Conservation (phyloP, 257 asterid species). For the Primulina tabacum region DNA sequence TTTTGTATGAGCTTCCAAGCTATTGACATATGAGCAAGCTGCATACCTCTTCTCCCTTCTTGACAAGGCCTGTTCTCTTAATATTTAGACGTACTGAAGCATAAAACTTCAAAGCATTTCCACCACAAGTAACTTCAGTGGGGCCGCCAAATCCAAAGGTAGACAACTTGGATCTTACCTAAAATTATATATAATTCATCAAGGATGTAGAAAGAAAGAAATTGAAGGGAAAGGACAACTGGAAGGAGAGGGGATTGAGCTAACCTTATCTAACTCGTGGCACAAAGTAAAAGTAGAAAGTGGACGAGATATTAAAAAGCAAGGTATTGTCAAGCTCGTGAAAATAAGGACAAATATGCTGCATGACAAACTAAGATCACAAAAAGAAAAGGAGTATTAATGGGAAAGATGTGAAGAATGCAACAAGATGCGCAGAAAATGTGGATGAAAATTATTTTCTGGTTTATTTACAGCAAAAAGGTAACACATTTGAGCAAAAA, state of each 20-base stretch:
- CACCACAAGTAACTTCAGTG: conserved; percentile 96
- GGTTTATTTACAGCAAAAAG: neutral
- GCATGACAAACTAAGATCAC: neutral
- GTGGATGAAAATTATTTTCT: neutral
- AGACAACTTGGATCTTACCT: conserved; percentile 81
- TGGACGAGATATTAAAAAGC: neutral
- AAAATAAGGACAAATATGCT: neutral
- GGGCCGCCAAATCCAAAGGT: conserved; percentile 90
- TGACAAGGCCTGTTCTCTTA: conserved; percentile 75
- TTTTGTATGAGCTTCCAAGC: conserved; percentile 8
- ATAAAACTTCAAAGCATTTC: conserved; percentile 94
- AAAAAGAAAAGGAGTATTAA: neutral
- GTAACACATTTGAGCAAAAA: neutral
- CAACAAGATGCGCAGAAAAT: conserved; percentile 2
- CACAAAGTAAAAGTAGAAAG: neutral
- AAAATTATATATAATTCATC: conserved; percentile 25
- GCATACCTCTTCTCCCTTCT: conserved; percentile 87
- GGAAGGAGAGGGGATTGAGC: neutral
- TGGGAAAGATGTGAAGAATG: neutral
- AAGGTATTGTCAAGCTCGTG: neutral
- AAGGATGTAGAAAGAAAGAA: conserved; percentile 14
- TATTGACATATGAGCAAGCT: conserved; percentile 19
- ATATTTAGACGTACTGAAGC: conserved; percentile 93
- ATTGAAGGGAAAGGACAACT: neutral
- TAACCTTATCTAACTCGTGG: neutral